Percentiles rank a stretch among this genome's conserved stretches.
These are phyloP conservation scores for Macrophomina pseudophaseolina DNA, from an alignment of 2,329 filamentous ascomycete genomes.

Conservation along the genomic window DNA sequence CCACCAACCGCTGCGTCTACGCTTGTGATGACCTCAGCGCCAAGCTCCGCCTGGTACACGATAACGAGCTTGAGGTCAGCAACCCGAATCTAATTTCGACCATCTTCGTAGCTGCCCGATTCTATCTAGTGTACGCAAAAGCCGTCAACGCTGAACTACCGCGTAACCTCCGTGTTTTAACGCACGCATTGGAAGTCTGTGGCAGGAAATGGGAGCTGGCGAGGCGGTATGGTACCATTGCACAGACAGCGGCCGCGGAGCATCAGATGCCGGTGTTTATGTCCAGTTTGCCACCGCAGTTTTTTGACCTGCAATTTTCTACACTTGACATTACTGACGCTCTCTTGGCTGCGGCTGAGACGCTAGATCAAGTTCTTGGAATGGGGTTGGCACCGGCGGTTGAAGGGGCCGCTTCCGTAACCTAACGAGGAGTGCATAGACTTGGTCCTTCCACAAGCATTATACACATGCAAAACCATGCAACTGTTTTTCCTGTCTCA, in stretches of 20 bases:
- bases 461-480: too few relatives aligned
- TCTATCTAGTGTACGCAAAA: slow-evolving; percentile 37
- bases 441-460: too few relatives aligned
- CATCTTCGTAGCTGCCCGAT: slow-evolving; percentile 35
- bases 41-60: slow-evolving; percentile 31
- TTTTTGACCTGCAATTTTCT: slow-evolving; percentile 36
- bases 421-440: too few relatives aligned
- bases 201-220: slow-evolving; percentile 35
- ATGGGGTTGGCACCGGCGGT: neutral
- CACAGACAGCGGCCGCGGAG: slow-evolving; percentile 34
- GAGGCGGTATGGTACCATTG: slow-evolving; percentile 32
- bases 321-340: slow-evolving; percentile 35
- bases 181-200: slow-evolving; percentile 34
- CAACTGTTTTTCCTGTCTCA: too few relatives aligned
- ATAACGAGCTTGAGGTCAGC: slow-evolving; percentile 32
- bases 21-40: slow-evolving; percentile 35
- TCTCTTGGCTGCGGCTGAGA: slow-evolving; percentile 33
- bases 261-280: slow-evolving; percentile 32
- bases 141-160: slow-evolving; percentile 28
- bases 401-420: too few relatives aligned
- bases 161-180: slow-evolving; percentile 33
- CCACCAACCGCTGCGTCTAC: slow-evolving; percentile 36
- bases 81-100: slow-evolving; percentile 34
- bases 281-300: slow-evolving; percentile 33
- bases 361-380: slow-evolving; percentile 1